These are phyloP conservation scores for Coemansia sp. DNA, from an alignment of 192 early-diverging fungal genomes.

Conservation along the genomic window DNA sequence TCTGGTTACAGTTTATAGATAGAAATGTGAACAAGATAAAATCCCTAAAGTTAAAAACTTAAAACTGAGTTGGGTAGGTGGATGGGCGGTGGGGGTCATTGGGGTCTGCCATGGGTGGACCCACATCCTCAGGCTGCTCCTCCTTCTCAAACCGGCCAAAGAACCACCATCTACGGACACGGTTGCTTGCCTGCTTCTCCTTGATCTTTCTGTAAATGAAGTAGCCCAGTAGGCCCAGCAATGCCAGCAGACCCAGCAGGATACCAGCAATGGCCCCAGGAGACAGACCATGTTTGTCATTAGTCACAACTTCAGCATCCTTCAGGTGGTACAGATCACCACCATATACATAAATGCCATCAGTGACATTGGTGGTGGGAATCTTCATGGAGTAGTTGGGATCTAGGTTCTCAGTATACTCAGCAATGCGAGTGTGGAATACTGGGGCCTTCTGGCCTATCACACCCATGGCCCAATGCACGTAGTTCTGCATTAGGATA, in stretches of 20 bases:
- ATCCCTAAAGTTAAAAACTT: too few species aligned
- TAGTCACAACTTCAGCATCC: not conserved
- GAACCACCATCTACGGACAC: slow-evolving; percentile 37
- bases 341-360: slow-evolving; percentile 11
- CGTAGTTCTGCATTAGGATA: slow-evolving; percentile 37
- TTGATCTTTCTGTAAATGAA: slow-evolving; percentile 2
- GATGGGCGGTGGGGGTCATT: slow-evolving; percentile 12
- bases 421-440: slow-evolving; percentile 21
- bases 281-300: slow-evolving; percentile 3
- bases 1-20: too few species aligned
- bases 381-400: slow-evolving; percentile 31
- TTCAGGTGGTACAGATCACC: slow-evolving; percentile 27
- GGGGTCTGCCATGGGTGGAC: not conserved
- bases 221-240: slow-evolving; percentile 11
- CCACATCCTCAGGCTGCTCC: not conserved
- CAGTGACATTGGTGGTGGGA: slow-evolving; percentile 5
- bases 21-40: too few species aligned
- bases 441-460: slow-evolving; percentile 22
- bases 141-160: slow-evolving; percentile 25
- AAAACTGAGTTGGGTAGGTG: slow-evolving; percentile 8
- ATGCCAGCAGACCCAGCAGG: slow-evolving; percentile 7
- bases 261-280: slow-evolving; percentile 10
- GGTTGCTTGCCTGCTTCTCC: slow-evolving; percentile 2
- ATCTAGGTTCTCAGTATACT: slow-evolving; percentile 29
- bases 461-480: slow-evolving; percentile 36